Base-by-base conservation (phyloP, 2,329 filamentous ascomycete species). In the Xylaria sp. region DNA sequence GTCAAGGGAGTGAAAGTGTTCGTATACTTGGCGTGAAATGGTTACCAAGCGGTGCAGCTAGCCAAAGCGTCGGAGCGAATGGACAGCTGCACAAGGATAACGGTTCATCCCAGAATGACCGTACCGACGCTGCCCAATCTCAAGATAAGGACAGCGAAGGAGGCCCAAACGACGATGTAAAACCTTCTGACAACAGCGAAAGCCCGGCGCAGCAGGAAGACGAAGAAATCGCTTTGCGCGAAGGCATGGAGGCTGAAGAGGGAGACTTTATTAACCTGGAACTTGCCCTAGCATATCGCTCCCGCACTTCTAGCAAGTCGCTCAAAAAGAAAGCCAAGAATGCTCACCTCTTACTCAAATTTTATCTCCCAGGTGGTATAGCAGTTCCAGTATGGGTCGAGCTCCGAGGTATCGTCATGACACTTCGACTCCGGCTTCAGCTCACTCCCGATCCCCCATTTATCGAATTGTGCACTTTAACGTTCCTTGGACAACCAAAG, bases 231-330 rank as follows among this genome's bases (percentile, higher is more conserved):
- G 73, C 76, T 0, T 71, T 81, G 23, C 78, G 78, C 2, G 84
- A 89, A 72, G 90, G 89, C 1, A 91, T 93, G 89, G 89, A 92
- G 73, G 91, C 90, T 2, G 91, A 93, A 77, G 90, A 93, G 76
- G 91, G 91, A 12, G 91, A 93, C 70, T 93, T 93, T 73, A 85
- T 93, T 77, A 94, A 94, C 74, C 80, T 94, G 60, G 92, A 94
- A 76, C 81, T 93, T 18, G 90, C 90, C 0, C 90, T 94, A 73
- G 89, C 91, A 1, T 94, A 94, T 77, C 85, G 90, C 41, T 87
- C 89, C 10, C 84, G 89, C 34, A 86, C 87, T 0, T 86, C 85
- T 9, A 85, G 85, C 34, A 88, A 87, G 70, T 87, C 85, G 2
- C 82, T 92, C 69, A 84, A 83, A 70, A 82, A 83, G 58, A 90